Conservation (phyloP, 805 yeast species). For the Candida hungchunana region DNA sequence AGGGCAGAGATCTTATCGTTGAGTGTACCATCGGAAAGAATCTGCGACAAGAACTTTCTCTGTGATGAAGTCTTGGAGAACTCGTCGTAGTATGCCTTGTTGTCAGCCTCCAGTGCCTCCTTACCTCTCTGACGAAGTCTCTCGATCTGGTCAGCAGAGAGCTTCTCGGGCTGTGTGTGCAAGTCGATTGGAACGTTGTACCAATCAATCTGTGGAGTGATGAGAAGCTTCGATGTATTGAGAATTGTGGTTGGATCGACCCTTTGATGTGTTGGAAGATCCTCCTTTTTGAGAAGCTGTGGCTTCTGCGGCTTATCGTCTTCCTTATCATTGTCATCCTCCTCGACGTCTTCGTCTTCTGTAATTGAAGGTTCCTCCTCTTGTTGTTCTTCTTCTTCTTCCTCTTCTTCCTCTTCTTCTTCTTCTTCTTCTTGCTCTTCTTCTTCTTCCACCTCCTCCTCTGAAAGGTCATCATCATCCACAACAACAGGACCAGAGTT, state of each 20-base stretch:
- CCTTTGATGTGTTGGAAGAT: slow-evolving; percentile 26
- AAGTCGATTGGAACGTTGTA: slow-evolving; percentile 50
- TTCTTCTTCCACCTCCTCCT: slow-evolving; percentile 35
- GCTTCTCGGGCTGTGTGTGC: slow-evolving; percentile 18
- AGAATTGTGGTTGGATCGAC: slow-evolving; percentile 39
- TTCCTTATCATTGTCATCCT: slow-evolving; percentile 14
- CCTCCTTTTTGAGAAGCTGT: slow-evolving; percentile 16
- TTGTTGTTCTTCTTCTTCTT: slow-evolving; percentile 25
- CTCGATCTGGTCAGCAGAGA: slow-evolving; percentile 51
- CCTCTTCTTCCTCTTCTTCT: slow-evolving; percentile 25
- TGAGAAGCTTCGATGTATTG: slow-evolving; percentile 47
- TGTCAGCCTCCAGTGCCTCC: slow-evolving; percentile 62
- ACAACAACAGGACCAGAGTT: slow-evolving; percentile 33
- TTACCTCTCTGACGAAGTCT: slow-evolving; percentile 64
- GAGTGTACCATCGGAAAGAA: slow-evolving; percentile 87
- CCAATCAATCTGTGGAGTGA: slow-evolving; percentile 75
- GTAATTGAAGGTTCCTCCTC: slow-evolving; percentile 29
- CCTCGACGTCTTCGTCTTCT: slow-evolving; percentile 22
- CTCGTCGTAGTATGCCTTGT: slow-evolving; percentile 64
- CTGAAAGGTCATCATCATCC: slow-evolving; percentile 37
- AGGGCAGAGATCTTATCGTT: slow-evolving; percentile 93
- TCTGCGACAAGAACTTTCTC: slow-evolving; percentile 82
- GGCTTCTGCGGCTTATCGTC: slow-evolving; percentile 14
- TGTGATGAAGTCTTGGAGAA: slow-evolving; percentile 75
- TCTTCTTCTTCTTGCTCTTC: slow-evolving; percentile 33